phyloP scores from a whole-genome alignment of 2,329 filamentous ascomycete genomes.

The Sclerotinia minor region DNA sequence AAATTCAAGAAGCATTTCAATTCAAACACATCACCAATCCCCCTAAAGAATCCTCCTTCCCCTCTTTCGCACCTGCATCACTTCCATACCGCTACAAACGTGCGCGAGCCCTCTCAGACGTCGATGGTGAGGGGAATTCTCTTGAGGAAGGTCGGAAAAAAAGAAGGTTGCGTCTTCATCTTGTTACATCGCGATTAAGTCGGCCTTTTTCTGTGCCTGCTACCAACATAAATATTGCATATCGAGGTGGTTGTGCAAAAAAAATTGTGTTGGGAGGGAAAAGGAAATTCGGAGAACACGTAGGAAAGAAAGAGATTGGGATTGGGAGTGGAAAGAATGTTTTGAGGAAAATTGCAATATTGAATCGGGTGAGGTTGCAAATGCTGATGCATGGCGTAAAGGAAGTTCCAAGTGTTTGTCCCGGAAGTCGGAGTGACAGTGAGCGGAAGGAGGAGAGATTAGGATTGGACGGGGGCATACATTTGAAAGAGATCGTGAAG shows the following conservation, averaged over 20 bases:
- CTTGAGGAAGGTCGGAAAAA: constrained; percentile 55
- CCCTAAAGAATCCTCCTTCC: constrained; percentile 43
- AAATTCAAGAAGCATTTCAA: constrained; percentile 29
- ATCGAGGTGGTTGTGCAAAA: constrained; percentile 50
- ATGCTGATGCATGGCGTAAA: constrained; percentile 46
- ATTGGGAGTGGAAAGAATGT: constrained; percentile 41
- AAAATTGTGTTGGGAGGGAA: constrained; percentile 47
- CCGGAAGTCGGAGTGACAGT: constrained; percentile 27
- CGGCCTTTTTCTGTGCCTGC: constrained; percentile 68
- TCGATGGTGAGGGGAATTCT: constrained; percentile 36
- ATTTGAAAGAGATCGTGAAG: constrained; percentile 36
- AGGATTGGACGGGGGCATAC: background rate
- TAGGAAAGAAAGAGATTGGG: constrained; percentile 49
- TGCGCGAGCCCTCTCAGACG: constrained; percentile 41
- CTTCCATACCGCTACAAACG: constrained; percentile 35
- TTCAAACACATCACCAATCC: constrained; percentile 7
- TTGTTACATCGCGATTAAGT: constrained; percentile 71
- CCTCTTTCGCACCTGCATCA: constrained; percentile 36
- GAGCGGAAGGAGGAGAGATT: constrained; percentile 24
- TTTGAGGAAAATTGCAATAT: constrained; percentile 63
- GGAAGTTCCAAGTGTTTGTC: constrained; percentile 34
- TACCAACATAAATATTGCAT: constrained; percentile 56
- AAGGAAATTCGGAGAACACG: background rate
- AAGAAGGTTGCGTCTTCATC: constrained; percentile 59
- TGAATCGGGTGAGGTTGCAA: constrained; percentile 59